Evolutionary conservation across 352 stramenopile species (phyloP), one percentile per base, ranked within the genome.

Genomic region (Globisporangium solare): DNA sequence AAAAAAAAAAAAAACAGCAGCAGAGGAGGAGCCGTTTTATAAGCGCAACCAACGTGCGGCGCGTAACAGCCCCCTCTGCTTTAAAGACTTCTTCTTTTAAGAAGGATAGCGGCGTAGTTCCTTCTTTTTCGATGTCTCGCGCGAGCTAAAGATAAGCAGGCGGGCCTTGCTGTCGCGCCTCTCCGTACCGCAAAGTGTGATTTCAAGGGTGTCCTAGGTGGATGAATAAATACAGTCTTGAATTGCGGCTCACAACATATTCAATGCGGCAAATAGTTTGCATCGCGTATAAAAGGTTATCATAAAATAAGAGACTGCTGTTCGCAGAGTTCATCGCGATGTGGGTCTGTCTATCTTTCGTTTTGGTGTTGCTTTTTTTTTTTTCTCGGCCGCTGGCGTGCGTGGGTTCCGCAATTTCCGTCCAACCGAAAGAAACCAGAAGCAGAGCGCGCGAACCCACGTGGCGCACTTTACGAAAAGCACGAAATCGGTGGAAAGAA

Each of bases 351-450:
- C 27, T 35, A 10, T 35, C 27, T 22, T 51, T n/a, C 4, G 6
- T 52, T 40, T 40, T 52, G 18, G 2, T 41, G 24, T 27, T 22
- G 21, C 7, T 37, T 12, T 13, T 37, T 51, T 21, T 2, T 52
- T 22, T 52, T 40, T 52, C 31, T 52, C 22, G 39, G 39, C 17
- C 6, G 12, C 47, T 53, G 47, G 27, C 47, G 47, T 53, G 47
- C 47, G 47, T 52, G 46, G 11, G 47, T 51, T 51, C 46, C 3
- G 46, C 46, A 39, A n/a, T 32, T 40, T 51, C 47, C 46, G 22
- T 52, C 35, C 47, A 40, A 52, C 37, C 42, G 27, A 7, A 35
- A 31, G 5, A 6, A 43, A 43, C 12, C 37, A 42, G 2, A 43
- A 43, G 0, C 39, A 43, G 3, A 43, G 17, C 39, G 10, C 3